These are phyloP conservation scores for Martiniozyma asiatica DNA, from an alignment of 1,139 yeast genomes.

Conservation along the genomic window DNA sequence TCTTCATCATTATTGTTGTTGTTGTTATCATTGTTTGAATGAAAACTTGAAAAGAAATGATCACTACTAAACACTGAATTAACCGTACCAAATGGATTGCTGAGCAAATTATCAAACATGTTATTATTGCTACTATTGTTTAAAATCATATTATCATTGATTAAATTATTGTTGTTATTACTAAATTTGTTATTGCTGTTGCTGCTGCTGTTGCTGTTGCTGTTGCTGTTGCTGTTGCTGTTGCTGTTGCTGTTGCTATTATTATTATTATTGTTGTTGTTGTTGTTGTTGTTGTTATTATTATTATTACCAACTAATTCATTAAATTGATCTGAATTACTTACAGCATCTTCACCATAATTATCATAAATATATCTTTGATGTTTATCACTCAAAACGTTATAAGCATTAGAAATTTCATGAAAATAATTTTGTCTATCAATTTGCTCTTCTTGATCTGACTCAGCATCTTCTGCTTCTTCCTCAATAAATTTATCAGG, in stretches of 20 bases:
- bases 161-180: no score
- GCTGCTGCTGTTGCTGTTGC: neutral
- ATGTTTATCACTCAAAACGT: conserved; percentile 34
- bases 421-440: conserved; percentile 28
- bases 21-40: no score
- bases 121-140: no score
- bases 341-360: conserved; percentile 43
- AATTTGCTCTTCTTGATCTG: conserved; percentile 47
- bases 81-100: no score
- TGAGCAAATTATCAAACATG: no score
- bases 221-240: conserved; percentile 2
- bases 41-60: no score
- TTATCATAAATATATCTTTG: conserved; percentile 38
- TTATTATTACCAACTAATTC: neutral
- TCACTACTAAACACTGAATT: no score
- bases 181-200: conserved; percentile 3
- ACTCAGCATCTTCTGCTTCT: conserved; percentile 27
- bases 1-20: no score
- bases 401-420: conserved; percentile 42
- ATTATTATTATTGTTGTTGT: conserved; percentile 2
- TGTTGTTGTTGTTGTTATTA: neutral
- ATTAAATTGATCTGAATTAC: conserved; percentile 8
- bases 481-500: no score
- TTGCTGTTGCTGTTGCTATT: conserved; percentile 1
- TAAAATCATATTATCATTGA: no score